These are phyloP conservation scores for Monascus purpureus DNA, from an alignment of 495 filamentous ascomycete species.

Conservation along the genomic window DNA sequence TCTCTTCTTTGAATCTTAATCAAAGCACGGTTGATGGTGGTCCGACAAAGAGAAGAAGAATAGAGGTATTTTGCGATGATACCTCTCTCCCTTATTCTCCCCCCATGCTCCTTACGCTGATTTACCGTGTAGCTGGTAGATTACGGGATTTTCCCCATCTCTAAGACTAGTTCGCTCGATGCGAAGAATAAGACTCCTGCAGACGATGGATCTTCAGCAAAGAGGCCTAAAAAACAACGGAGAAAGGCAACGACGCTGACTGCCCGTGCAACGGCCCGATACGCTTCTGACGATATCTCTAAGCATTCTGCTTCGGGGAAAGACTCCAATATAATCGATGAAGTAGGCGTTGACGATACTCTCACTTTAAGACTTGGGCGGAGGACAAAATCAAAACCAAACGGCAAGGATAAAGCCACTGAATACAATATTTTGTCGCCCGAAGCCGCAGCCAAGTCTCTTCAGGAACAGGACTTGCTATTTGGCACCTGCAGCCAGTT, in stretches of 20 bases:
- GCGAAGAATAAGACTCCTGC: conserved; percentile 3
- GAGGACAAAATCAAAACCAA: conserved; percentile 20
- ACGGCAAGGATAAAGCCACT: conserved; percentile 17
- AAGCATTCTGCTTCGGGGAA: conserved; percentile 1
- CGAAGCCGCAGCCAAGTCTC: conserved; percentile 48
- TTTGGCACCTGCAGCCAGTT: conserved; percentile 93
- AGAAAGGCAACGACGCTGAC: conserved; percentile 80
- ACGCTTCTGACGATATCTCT: conserved; percentile 18
- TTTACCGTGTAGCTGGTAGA: conserved; percentile 16
- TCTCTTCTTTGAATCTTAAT: conserved; percentile 4
- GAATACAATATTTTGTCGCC: conserved; percentile 53
- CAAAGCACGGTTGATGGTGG: conserved; percentile 7
- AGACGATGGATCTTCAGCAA: conserved; percentile 5
- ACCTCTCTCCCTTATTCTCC: not conserved
- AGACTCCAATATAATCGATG: not conserved
- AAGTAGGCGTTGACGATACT: not conserved
- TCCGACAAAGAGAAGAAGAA: conserved; percentile 28
- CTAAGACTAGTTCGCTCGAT: conserved; percentile 4
- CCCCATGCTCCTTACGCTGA: conserved; percentile 2
- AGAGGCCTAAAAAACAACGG: conserved; percentile 42
- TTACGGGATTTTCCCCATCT: conserved; percentile 7
- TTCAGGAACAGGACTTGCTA: conserved; percentile 65
- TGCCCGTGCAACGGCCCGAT: conserved; percentile 68
- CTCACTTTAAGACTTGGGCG: not conserved
- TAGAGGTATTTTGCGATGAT: conserved; percentile 23